Evolutionary conservation across 2,329 filamentous ascomycete species (phyloP), one percentile per base, ranked within the genome.

Genomic region (Diplodia intermedia): DNA sequence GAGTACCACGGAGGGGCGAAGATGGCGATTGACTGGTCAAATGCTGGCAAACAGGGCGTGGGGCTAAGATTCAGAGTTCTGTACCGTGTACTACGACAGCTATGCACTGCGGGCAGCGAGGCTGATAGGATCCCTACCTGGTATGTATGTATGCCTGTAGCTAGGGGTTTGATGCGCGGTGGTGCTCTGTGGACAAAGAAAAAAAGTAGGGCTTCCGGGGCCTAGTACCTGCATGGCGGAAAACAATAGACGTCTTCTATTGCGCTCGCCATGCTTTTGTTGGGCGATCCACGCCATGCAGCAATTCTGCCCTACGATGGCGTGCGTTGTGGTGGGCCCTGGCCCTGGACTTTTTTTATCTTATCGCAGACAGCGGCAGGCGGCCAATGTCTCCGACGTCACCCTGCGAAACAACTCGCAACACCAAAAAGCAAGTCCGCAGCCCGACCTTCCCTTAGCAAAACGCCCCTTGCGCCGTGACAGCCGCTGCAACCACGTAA

Each of bases 291-390:
- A 43, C 62, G 50, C 31, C 62, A 65, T 65, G 47, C 62, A 65
- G 49, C 62, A 43, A 65, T 43, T 55, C 50, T 55, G 62, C 62
- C 62, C 60, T 63, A 63, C 60, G 47, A 63, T 63, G 60, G 60
- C 60, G 60, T 63, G 60, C 60, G 43, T 31, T 31, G 33, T 12
- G 60, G 23, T 40, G 57, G 18, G 23, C 60, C 47, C 60, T 63
- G 60, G 18, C 18, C n/a, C 47, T 63, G 31, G n/a, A 47, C 14
- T 61, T 61, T 29, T 60, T 60, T 60, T 43, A 63, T 63, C 60
- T 63, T 63, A 63, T 63, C 60, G 57, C 57, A 20, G 43, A 33
- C 18, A n/a, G 54, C 31, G 23, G 23, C 23, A 26, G 23, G 23
- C 23, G 54, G 31, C 54, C n/a, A 23, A 26, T 18, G n/a, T 14